Evolutionary conservation across 192 early-diverging fungal species (phyloP), one percentile per base, ranked within the genome.

Genomic region (Lobulomyces angularis): DNA sequence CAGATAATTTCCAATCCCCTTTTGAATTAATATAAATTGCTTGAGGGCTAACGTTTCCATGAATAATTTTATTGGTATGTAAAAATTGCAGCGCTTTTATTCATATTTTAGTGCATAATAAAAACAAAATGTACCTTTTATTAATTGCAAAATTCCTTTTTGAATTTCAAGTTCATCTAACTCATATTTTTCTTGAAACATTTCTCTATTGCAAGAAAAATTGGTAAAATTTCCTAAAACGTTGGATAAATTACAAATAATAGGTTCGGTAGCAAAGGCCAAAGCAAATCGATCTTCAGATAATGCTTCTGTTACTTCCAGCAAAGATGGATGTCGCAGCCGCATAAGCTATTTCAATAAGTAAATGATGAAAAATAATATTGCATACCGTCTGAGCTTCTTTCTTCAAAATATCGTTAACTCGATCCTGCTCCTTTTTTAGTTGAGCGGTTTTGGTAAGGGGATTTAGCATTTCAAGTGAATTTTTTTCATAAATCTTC

Each of bases 111-210:
- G 12, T 32, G 11, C 30, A 12, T 24, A 12, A 24, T 11, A 30
- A 12, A 19, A 39, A 12, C 32, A 39, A 12, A 24, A 11, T 12
- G 11, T 12, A 39, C 38, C 53, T 14, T 40, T 28, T 24, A 39
- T 30, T 19, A 86, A 56, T 50, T 83, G 81, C 8, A 82, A 50
- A 16, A 89, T 46, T 1, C 86, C 86, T 52, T 80, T 82, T 51
- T 83, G 83, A 32, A 86, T 72, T 70, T 82, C 83, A 34, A 88
- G 52, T 35, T 84, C 80, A 43, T 88, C 85, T 48, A 88, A 51
- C 23, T 79, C 80, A 45, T 75, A 74, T 25, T 61, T 64, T 28
- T 39, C 18, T 39, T 28, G 52, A 39, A 3, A 58, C 43, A 8
- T 51, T 35, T 5, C 45, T 37, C 14, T 16, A 29, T 51, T 43